These are phyloP conservation scores for Alternaria tenuissima DNA, from an alignment of 2,329 filamentous ascomycete genomes.

Conservation along the genomic window DNA sequence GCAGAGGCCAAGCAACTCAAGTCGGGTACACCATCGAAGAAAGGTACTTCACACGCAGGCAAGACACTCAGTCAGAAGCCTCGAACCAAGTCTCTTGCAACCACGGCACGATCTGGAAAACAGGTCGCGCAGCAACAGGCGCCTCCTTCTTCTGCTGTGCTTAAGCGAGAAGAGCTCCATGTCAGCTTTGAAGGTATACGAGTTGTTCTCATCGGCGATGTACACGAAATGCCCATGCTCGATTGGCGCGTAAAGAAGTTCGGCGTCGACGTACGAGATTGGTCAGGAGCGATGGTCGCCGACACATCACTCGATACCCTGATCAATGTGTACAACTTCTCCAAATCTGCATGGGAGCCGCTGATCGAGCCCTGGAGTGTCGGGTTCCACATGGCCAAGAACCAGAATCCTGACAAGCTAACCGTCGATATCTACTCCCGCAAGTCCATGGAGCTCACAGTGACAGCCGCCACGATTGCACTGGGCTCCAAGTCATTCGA, in stretches of 20 bases:
- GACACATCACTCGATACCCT: constrained; percentile 93
- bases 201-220: constrained; percentile 91
- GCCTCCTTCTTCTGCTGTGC: constrained; percentile 61
- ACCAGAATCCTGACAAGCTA: constrained; percentile 76
- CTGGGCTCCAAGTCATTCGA: constrained; percentile 91
- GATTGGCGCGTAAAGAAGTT: constrained; percentile 95
- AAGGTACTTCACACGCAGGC: constrained; percentile 58
- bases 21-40: constrained; percentile 57
- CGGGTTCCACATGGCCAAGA: constrained; percentile 86
- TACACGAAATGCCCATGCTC: constrained; percentile 93
- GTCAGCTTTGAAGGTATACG: constrained; percentile 87
- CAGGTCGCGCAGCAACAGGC: constrained; percentile 66
- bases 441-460: constrained; percentile 88
- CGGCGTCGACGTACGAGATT: constrained; percentile 83
- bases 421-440: constrained; percentile 87
- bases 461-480: constrained; percentile 94
- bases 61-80: constrained; percentile 57
- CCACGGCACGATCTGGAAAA: constrained; percentile 54
- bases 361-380: constrained; percentile 95
- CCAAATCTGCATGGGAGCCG: constrained; percentile 98
- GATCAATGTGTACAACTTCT: constrained; percentile 98
- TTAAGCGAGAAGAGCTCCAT: constrained; percentile 81
- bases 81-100: constrained; percentile 57
- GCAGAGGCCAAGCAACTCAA: constrained; percentile 65
- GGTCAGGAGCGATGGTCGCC: constrained; percentile 86